Evolutionary conservation across 352 stramenopile genomes (phyloP), one percentile per base, ranked within the genome.

Genomic region (Phytopythium ostracodes): DNA sequence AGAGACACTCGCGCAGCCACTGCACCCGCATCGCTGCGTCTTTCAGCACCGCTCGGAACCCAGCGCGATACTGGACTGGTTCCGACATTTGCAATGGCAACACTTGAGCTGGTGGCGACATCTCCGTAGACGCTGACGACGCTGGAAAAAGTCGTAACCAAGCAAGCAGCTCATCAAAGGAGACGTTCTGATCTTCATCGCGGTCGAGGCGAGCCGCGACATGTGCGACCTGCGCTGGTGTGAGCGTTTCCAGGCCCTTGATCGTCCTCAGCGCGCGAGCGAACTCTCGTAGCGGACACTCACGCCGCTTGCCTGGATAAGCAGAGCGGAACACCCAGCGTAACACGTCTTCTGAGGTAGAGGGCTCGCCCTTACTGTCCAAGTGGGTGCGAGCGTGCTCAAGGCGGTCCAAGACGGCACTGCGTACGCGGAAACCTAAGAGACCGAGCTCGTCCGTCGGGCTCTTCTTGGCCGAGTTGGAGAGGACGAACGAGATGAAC

Each of bases 401-500:
- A 24, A 49, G 14, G 6, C 53, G 35, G 12, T 22, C 52, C 17
- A 89, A 62, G 10, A 93, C 77, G 0, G 64, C 64, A 57, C 79
- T 71, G 27, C 81, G 77, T 7, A 91, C 59, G 25, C 66, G 70
- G 15, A 72, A 73, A 2, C 76, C 75, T 14, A 89, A 55, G 22
- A 90, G 68, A 2, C 79, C 81, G 33, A 92, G 64, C 51, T 89
- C 76, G 36, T 74, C 67, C 14, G 29, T 1, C 62, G 43, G 42
- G 42, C 27, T 50, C 43, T 56, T n/a, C 62, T 59, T 60, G 20
- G 62, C 47, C 5, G 64, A 64, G 36, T 74, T 54, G 27, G 74
- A 68, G 2, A 93, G 64, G 11, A 85, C 76, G 56, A 93, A 93
- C 4, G 84, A 90, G 38, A 89, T 85, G 63, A 91, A 91, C 57